Conservation (phyloP, 164 flowering plant species). For the Vitis amurensis region DNA sequence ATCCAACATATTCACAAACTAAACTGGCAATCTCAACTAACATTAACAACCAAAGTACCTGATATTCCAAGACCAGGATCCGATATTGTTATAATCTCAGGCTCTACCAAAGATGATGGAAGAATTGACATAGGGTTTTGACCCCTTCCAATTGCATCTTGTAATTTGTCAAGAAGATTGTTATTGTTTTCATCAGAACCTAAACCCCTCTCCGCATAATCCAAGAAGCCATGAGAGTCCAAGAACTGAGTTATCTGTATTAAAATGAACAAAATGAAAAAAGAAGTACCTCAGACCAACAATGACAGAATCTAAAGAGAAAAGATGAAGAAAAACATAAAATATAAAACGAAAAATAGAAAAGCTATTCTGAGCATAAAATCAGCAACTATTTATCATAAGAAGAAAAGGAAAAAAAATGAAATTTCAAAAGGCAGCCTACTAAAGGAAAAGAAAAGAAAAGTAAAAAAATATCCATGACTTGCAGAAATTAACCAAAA, state of each 20-base stretch:
- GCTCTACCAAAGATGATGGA: conserved; percentile 59
- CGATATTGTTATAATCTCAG: conserved; percentile 87
- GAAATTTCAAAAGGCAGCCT: neutral
- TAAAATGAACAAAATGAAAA: neutral
- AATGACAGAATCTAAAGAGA: neutral
- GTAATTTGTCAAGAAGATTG: conserved; percentile 95
- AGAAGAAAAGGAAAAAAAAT: neutral
- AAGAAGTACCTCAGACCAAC: neutral
- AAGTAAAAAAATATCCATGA: neutral
- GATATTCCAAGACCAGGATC: conserved; percentile 67
- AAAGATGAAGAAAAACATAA: neutral
- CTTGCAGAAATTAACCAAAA: neutral
- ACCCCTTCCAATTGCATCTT: conserved; percentile 96
- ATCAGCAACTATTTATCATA: neutral
- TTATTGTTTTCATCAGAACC: conserved; percentile 66
- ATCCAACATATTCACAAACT: neutral
- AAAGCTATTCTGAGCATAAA: neutral
- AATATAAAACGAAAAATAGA: neutral
- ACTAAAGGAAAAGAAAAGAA: neutral
- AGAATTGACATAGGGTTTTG: conserved; percentile 83
- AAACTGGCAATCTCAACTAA: neutral
- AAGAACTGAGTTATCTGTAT: conserved; percentile 82
- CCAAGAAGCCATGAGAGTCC: conserved; percentile 91
- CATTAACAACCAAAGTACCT: conserved; percentile 41
- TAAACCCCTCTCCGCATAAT: conserved; percentile 80